Evolutionary conservation across 345 rosid species (phyloP).

Genomic region (Diplotaxis tenuifolia): DNA sequence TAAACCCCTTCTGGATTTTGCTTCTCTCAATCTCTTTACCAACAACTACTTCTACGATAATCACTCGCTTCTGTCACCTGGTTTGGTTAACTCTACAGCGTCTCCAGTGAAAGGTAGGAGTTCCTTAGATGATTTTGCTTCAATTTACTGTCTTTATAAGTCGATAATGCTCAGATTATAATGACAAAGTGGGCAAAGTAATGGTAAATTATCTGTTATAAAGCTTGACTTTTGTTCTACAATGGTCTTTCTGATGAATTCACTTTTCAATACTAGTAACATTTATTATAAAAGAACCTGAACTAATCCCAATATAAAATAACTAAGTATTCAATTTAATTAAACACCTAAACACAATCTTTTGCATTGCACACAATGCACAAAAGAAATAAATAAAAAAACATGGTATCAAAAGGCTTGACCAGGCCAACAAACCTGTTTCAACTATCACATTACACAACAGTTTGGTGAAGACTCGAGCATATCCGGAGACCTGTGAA

Average conservation of each 20-base stretch:
- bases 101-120: slow-evolving; percentile 28
- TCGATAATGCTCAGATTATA: not conserved
- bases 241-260: not conserved
- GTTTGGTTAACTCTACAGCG: slow-evolving; percentile 1
- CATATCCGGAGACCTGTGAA: slow-evolving; percentile 71
- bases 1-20: not conserved
- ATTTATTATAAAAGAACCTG: slow-evolving; percentile 3
- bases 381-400: not conserved
- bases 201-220: not conserved
- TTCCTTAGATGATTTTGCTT: not conserved
- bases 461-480: slow-evolving; percentile 70
- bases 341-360: not conserved
- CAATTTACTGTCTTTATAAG: not conserved
- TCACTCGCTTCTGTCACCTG: not conserved
- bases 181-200: not conserved
- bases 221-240: not conserved
- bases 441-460: slow-evolving; percentile 62
- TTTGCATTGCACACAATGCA: slow-evolving; percentile 32
- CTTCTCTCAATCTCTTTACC: not conserved
- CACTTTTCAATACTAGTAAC: not conserved
- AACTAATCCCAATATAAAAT: not conserved
- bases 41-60: not conserved
- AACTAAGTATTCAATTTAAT: not conserved
- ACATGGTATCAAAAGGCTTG: not conserved
- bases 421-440: not conserved